Evolutionary conservation across 2,329 filamentous ascomycete species (phyloP), one percentile per base, ranked within the genome.

Genomic region (Ophiostoma montium): DNA sequence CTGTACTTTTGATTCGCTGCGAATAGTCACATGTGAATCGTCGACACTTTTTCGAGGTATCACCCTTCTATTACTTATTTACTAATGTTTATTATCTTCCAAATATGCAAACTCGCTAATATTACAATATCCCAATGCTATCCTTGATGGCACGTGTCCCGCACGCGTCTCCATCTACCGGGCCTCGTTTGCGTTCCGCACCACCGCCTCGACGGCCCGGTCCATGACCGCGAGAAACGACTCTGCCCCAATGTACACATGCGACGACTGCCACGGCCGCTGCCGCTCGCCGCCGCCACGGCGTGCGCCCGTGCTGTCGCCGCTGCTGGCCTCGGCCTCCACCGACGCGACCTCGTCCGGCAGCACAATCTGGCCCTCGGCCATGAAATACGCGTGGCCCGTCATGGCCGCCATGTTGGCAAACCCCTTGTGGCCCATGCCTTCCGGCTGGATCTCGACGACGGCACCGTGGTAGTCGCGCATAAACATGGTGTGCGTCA

Each of bases 401-500:
- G 58, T 54, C 57, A 69, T 60, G 21, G 55, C 57, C 3, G 67
- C 67, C 3, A 70, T 52, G 54, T 70, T 70, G n/a, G 64, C 60
- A 52, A 70, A 71, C 1, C 65, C 66, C 48, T 60, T 61, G 52
- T 67, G 59, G 49, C 65, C 58, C 15, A 61, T 52, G 1, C 55
- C 57, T 1, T 54, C 53, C 2, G 68, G 68, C 32, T 65, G 56
- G 23, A 71, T 69, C 57, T 72, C 68, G 6, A 70, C 63, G 8
- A 71, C 54, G 15, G 61, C 62, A 2, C 57, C 58, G 1, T 59
- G 59, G 6, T 56, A 55, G 5, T 35, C 33, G 19, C 58, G 57
- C 52, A 70, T 58, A 49, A 70, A 71, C 54, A 71, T 61, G 1
- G 56, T 54, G 52, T 70, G 66, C 5, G 67, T 66, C 15, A 70